These are phyloP conservation scores for Lanmaoa pseudosensibilis DNA, from an alignment of 768 basidiomycete genomes.

Conservation along the genomic window DNA sequence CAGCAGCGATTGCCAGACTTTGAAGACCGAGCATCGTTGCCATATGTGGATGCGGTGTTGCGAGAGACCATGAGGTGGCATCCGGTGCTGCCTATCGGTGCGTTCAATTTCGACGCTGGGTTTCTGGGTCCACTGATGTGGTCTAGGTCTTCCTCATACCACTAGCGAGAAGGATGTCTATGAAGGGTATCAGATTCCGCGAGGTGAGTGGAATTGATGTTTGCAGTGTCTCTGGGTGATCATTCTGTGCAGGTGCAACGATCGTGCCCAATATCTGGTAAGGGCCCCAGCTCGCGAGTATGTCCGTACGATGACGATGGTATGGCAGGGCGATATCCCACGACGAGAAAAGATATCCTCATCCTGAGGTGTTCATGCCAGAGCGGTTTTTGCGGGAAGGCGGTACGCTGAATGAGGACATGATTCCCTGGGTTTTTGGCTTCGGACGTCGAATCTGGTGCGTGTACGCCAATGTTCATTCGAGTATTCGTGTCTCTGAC, in stretches of 20 bases:
- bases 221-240: no score
- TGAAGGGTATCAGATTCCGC: conserved; percentile 36
- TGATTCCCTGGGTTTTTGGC: conserved; percentile 14
- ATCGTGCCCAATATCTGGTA: conserved; percentile 17
- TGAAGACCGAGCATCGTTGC: conserved; percentile 28
- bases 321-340: conserved; percentile 40
- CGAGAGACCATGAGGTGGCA: conserved; percentile 35
- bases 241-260: conserved; percentile 2
- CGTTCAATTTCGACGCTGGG: neutral
- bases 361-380: conserved; percentile 37
- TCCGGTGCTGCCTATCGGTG: conserved; percentile 28
- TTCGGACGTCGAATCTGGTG: conserved; percentile 26
- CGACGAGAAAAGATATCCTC: conserved; percentile 37
- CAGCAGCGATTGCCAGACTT: conserved; percentile 32
- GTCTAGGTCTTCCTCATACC: conserved; percentile 42
- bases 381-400: conserved; percentile 39
- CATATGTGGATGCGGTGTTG: conserved; percentile 36
- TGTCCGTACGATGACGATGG: neutral
- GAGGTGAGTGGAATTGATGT: conserved; percentile 4
- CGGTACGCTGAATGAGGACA: conserved; percentile 19
- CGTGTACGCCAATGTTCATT: neutral
- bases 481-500: neutral
- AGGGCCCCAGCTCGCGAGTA: neutral
- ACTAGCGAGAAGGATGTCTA: conserved; percentile 38
- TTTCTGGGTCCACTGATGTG: neutral